These are phyloP conservation scores for Candida verbasci DNA, from an alignment of 805 yeast species.

Conservation along the genomic window DNA sequence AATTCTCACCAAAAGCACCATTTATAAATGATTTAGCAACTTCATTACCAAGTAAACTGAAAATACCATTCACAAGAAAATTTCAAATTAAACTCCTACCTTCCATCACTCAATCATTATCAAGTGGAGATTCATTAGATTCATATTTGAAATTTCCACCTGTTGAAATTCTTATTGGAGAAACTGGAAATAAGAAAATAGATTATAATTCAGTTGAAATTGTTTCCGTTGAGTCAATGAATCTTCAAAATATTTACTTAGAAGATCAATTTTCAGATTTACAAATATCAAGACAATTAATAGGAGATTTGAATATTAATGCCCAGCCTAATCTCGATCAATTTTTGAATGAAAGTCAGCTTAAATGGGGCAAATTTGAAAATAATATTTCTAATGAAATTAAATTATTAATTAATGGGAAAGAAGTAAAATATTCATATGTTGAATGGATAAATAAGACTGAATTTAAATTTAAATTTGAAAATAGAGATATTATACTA, in stretches of 20 bases:
- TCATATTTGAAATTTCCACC: slow-evolving; percentile 41
- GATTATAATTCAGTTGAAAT: slow-evolving; percentile 37
- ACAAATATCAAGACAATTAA: slow-evolving; percentile 36
- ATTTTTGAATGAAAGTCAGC: slow-evolving; percentile 31
- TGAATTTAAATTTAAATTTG: slow-evolving; percentile 39
- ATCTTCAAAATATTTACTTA: slow-evolving; percentile 35
- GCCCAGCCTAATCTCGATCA: slow-evolving; percentile 39
- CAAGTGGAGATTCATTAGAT: slow-evolving; percentile 2
- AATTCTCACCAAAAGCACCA: slow-evolving; percentile 32
- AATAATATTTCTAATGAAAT: slow-evolving; percentile 19
- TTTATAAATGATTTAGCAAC: slow-evolving; percentile 28
- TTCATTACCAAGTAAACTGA: slow-evolving; percentile 14
- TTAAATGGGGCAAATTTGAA: slow-evolving; percentile 34
- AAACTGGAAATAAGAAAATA: slow-evolving; percentile 30
- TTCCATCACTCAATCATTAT: slow-evolving; percentile 14
- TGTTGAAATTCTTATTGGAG: slow-evolving; percentile 51
- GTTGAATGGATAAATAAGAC: slow-evolving; percentile 40
- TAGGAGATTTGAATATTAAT: slow-evolving; percentile 23
- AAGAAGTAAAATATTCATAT: slow-evolving; percentile 40
- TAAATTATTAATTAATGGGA: slow-evolving; percentile 34
- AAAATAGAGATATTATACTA: slow-evolving; percentile 28
- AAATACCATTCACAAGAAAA: slow-evolving; percentile 4
- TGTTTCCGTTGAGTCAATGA: slow-evolving; percentile 44
- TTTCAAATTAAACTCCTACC: slow-evolving; percentile 29
- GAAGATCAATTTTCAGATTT: slow-evolving; percentile 42